A percentile compares a stretch with the other conserved stretches of the same genome.
These are phyloP conservation scores for Urtica urens DNA, from an alignment of 306 rosid genomes.

Conservation along the genomic window DNA sequence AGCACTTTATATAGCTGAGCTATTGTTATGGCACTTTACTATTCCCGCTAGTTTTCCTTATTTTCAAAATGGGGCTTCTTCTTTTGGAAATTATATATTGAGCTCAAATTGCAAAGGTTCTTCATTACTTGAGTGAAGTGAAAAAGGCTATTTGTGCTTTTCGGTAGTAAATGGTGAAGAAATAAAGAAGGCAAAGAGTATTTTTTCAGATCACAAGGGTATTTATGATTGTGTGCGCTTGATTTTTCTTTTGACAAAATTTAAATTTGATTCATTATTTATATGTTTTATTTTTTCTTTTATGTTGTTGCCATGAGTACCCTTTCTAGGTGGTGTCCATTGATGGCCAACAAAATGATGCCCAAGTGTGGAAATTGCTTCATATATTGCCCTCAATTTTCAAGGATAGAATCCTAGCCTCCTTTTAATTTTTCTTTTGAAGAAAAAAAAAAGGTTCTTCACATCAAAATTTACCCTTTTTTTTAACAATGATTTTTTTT, in stretches of 20 bases:
- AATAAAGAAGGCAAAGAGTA: slow-evolving; percentile 11
- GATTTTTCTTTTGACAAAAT: slow-evolving; percentile 12
- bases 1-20: background rate
- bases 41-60: background rate
- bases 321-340: slow-evolving; percentile 54
- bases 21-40: slow-evolving; percentile 20
- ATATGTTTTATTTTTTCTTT: too few species aligned
- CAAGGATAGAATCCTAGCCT: slow-evolving; percentile 17
- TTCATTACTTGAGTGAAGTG: too few species aligned
- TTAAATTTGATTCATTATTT: too few species aligned
- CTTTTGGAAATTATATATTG: background rate
- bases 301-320: slow-evolving; percentile 46
- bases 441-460: too few species aligned
- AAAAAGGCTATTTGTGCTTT: too few species aligned
- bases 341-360: slow-evolving; percentile 83
- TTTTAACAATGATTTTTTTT: background rate
- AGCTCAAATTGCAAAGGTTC: too few species aligned
- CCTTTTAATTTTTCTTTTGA: too few species aligned
- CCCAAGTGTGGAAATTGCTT: slow-evolving; percentile 49
- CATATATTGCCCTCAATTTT: slow-evolving; percentile 51
- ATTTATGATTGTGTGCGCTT: background rate
- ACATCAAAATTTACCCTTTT: slow-evolving; percentile 9
- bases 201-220: slow-evolving; percentile 8
- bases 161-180: background rate
- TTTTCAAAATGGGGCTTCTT: background rate